These are phyloP conservation scores for Trichoderma gracile DNA, from an alignment of 2,329 filamentous ascomycete genomes.

Conservation along the genomic window DNA sequence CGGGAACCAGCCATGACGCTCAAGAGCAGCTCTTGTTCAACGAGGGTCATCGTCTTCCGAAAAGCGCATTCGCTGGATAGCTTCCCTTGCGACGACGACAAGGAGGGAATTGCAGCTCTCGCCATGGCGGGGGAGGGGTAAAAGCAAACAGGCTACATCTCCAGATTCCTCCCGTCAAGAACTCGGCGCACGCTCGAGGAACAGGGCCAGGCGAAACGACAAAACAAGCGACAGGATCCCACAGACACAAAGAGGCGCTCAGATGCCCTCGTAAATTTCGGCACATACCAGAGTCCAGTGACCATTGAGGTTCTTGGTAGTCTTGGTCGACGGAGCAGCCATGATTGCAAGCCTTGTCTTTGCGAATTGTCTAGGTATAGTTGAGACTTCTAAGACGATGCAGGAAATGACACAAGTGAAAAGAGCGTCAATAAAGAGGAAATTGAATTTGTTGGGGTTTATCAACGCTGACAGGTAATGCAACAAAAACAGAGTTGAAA, in stretches of 20 bases:
- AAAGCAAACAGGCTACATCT: no score
- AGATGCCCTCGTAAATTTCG: no score
- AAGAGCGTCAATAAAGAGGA: background rate
- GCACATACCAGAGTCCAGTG: conserved; percentile 66
- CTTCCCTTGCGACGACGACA: background rate
- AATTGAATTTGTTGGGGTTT: background rate
- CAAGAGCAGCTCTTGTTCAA: no score
- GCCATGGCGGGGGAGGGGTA: conserved; percentile 15
- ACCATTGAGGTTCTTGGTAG: conserved; percentile 66
- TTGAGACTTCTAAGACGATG: background rate
- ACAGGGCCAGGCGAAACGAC: background rate
- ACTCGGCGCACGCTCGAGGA: background rate
- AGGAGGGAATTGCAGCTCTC: background rate
- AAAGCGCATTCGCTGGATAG: no score
- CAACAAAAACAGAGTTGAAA: background rate
- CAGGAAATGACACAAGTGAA: background rate
- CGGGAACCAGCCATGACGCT: no score
- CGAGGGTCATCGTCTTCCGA: no score
- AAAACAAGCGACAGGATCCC: background rate
- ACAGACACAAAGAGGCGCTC: conserved; percentile 17
- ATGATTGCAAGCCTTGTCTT: conserved; percentile 49
- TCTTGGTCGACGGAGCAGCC: conserved; percentile 70
- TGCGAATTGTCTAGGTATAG: background rate
- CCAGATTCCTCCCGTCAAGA: background rate
- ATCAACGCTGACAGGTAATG: background rate